Conservation (phyloP, 768 basidiomycete genomes). For the Boletus rubroflammeus region DNA sequence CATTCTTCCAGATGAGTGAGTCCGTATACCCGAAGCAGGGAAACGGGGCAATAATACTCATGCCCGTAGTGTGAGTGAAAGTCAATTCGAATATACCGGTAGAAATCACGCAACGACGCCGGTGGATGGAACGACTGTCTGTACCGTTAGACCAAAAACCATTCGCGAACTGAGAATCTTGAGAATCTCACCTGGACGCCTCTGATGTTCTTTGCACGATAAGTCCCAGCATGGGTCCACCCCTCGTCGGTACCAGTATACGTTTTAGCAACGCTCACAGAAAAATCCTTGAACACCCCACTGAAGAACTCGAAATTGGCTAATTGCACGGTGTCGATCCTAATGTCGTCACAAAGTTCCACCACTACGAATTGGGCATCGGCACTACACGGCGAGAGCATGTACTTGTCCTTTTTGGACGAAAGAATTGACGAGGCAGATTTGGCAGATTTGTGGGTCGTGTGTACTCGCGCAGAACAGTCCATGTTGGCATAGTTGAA, state of each 20-base stretch:
- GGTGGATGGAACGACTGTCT: conserved; percentile 74
- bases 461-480: conserved; percentile 91
- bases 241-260: conserved; percentile 56
- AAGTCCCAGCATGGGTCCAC: conserved; percentile 75
- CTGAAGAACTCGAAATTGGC: conserved; percentile 99
- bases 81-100: conserved; percentile 90
- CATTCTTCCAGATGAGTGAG: conserved; percentile 95
- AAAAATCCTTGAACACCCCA: conserved; percentile 91
- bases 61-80: conserved; percentile 91
- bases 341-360: conserved; percentile 96
- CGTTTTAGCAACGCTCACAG: conserved; percentile 82
- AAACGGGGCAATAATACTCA: conserved; percentile 96
- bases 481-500: conserved; percentile 95
- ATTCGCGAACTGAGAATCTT: conserved; percentile 19
- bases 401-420: conserved; percentile 89
- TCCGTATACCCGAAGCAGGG: conserved; percentile 89
- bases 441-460: conserved; percentile 75
- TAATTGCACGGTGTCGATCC: conserved; percentile 93
- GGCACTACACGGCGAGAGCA: conserved; percentile 86
- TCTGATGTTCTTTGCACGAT: conserved; percentile 83
- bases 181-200: conserved; percentile 73
- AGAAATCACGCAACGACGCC: conserved; percentile 74
- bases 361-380: conserved; percentile 77
- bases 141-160: neutral
- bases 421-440: conserved; percentile 81